Evolutionary conservation across 2,329 filamentous ascomycete genomes (phyloP), one percentile per base, ranked within the genome.

Genomic region (Albophoma yamanashiensis): DNA sequence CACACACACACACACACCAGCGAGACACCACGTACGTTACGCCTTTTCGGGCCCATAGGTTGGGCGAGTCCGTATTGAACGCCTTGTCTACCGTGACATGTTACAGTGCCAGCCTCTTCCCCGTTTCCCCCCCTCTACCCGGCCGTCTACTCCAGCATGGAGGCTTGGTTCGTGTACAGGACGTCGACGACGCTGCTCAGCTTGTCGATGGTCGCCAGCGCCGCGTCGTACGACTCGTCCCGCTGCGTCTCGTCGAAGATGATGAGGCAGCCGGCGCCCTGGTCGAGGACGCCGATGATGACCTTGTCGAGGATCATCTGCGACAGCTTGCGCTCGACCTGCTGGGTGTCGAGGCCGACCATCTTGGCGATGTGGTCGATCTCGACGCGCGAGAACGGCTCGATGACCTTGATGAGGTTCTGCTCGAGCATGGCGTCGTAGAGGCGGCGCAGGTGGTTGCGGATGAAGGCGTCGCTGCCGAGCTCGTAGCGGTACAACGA

Each of bases 221-320:
- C 95, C 15, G 92, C 89, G 74, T 97, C 94, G 72, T 99, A 99
- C 40, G 89, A 88, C 77, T 93, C 88, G 73, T 99, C 94, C 65
- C 92, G 85, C 73, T 95, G 88, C 17, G 90, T 91, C 83, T 99
- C 94, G 71, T 99, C 94, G 71, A 88, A 99, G 68, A 99, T 91
- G 75, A 97, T 96, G 73, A 99, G 82, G 75, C 95, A 97, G 45
- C 93, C 93, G n/a, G 92, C 91, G 57, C 94, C 94, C 77, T 99
- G 94, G 74, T 99, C 94, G 67, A 99, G 79, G 60, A 99, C 94
- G 62, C 95, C 94, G 67, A 97, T 91, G 71, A 99, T 97, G 69
- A 97, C 91, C 82, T 97, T 97, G 79, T 99, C 94, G 62, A 99
- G 83, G 71, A 99, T 99, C 95, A 99, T 99, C 82, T 99, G 95